Percentiles rank a stretch among this genome's conserved stretches.
Evolutionary conservation across 1,284 basidiomycete genomes (phyloP).

Genomic region (Cryptococcus sp.): DNA sequence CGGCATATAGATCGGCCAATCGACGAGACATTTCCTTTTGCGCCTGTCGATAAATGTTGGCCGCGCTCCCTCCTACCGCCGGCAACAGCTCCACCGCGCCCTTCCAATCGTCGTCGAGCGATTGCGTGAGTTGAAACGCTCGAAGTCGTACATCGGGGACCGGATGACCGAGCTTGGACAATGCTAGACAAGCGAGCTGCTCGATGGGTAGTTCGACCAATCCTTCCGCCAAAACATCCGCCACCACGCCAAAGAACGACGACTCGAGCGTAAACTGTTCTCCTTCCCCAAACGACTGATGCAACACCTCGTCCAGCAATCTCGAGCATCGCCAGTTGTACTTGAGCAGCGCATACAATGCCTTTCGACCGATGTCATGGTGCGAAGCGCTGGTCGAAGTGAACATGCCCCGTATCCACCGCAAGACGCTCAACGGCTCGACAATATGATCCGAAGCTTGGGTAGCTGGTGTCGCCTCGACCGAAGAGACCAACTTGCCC

Average conservation of each 20-base stretch:
- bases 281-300: slow-evolving; percentile 62
- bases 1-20: slow-evolving; percentile 73
- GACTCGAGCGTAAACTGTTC: slow-evolving; percentile 47
- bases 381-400: slow-evolving; percentile 38
- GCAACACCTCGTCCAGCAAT: slow-evolving; percentile 66
- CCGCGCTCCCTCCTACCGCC: slow-evolving; percentile 65
- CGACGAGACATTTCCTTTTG: slow-evolving; percentile 71
- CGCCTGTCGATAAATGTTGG: slow-evolving; percentile 73
- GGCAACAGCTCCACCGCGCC: slow-evolving; percentile 64
- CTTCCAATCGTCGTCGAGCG: slow-evolving; percentile 56
- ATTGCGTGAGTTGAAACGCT: slow-evolving; percentile 73
- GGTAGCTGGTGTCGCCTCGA: slow-evolving; percentile 33
- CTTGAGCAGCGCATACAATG: slow-evolving; percentile 64
- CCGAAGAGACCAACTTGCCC: slow-evolving; percentile 36
- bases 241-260: slow-evolving; percentile 71
- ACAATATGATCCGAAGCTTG: slow-evolving; percentile 39
- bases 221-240: slow-evolving; percentile 53
- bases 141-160: slow-evolving; percentile 62
- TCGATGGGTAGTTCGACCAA: slow-evolving; percentile 54
- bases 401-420: slow-evolving; percentile 50
- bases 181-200: slow-evolving; percentile 71
- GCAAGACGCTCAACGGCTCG: slow-evolving; percentile 46
- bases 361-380: slow-evolving; percentile 59
- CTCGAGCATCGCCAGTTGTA: slow-evolving; percentile 57
- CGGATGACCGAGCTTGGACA: slow-evolving; percentile 80